These are phyloP conservation scores for Agroathelia rolfsii DNA, from an alignment of 1,284 basidiomycete species.

Conservation along the genomic window DNA sequence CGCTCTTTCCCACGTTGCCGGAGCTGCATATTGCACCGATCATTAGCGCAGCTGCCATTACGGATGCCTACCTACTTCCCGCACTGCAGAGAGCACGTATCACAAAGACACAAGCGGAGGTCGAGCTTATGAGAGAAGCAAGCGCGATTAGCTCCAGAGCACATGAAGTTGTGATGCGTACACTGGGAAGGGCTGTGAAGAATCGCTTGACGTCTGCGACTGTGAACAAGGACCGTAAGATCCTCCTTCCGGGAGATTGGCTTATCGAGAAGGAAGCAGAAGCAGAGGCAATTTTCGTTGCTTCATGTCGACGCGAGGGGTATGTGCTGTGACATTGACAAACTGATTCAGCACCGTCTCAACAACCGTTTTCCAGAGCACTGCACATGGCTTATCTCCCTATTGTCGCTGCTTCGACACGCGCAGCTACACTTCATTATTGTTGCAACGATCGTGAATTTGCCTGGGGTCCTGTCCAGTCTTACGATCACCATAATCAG, in stretches of 20 bases:
- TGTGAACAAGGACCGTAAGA: too few species aligned
- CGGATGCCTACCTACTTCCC: slow-evolving; percentile 52
- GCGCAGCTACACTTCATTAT: slow-evolving; percentile 85
- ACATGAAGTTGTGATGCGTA: slow-evolving; percentile 86
- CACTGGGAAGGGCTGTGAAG: slow-evolving; percentile 67
- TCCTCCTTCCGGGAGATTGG: slow-evolving; percentile 67
- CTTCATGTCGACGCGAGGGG: slow-evolving; percentile 79
- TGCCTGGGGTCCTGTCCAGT: slow-evolving; percentile 62
- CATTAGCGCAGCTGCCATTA: slow-evolving; percentile 28
- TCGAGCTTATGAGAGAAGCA: slow-evolving; percentile 65
- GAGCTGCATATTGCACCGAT: slow-evolving; percentile 29
- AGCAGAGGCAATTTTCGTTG: slow-evolving; percentile 86
- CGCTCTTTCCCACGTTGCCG: slow-evolving; percentile 44
- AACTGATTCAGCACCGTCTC: slow-evolving; percentile 1
- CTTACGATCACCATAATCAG: slow-evolving; percentile 45
- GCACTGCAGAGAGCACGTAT: slow-evolving; percentile 74
- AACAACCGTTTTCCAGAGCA: slow-evolving; percentile 38
- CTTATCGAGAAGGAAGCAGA: slow-evolving; percentile 83
- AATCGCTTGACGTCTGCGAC: too few species aligned
- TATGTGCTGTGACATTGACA: slow-evolving; percentile 23
- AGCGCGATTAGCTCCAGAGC: slow-evolving; percentile 80
- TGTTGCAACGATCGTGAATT: slow-evolving; percentile 78
- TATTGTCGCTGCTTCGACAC: slow-evolving; percentile 76
- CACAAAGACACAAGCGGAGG: slow-evolving; percentile 67
- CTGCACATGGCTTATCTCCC: slow-evolving; percentile 86